Evolutionary conservation across 2,329 filamentous ascomycete genomes (phyloP).

Genomic region (Penicillium sp.): DNA sequence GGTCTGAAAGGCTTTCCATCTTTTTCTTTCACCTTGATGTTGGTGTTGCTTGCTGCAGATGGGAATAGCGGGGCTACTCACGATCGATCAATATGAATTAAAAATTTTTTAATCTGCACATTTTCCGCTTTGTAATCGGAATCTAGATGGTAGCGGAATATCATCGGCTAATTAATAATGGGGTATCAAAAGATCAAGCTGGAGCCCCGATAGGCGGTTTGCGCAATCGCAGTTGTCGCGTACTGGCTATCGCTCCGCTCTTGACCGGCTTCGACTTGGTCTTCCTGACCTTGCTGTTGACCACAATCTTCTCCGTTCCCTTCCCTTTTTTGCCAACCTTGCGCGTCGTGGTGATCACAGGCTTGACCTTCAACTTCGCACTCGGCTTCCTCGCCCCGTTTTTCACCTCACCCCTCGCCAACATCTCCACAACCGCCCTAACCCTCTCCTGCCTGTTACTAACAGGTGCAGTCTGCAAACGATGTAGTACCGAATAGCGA

Average conservation of each 20-base stretch:
- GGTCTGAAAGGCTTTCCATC: conserved; percentile 76
- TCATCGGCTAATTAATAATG: no score
- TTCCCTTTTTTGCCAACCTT: neutral
- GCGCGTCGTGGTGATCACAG: neutral
- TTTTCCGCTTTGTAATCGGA: neutral
- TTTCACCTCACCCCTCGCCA: neutral
- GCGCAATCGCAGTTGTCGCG: conserved; percentile 4
- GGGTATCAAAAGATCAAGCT: neutral
- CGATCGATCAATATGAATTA: neutral
- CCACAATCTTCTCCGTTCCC: neutral
- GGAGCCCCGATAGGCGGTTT: neutral
- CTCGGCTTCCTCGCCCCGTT: neutral
- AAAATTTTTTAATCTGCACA: neutral
- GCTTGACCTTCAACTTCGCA: neutral
- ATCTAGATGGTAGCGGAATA: no score
- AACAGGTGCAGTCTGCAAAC: conserved; percentile 44
- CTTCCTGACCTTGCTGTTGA: conserved; percentile 2
- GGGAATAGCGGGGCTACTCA: neutral
- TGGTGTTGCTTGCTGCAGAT: conserved; percentile 9
- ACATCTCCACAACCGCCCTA: conserved; percentile 1
- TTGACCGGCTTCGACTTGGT: neutral
- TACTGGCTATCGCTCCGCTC: neutral
- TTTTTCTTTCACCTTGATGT: conserved; percentile 54
- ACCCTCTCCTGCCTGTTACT: neutral
- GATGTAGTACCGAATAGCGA: conserved; percentile 53